Evolutionary conservation across 495 filamentous ascomycete genomes (phyloP), one percentile per base, ranked within the genome.

Genomic region (Oidiodendron maius): DNA sequence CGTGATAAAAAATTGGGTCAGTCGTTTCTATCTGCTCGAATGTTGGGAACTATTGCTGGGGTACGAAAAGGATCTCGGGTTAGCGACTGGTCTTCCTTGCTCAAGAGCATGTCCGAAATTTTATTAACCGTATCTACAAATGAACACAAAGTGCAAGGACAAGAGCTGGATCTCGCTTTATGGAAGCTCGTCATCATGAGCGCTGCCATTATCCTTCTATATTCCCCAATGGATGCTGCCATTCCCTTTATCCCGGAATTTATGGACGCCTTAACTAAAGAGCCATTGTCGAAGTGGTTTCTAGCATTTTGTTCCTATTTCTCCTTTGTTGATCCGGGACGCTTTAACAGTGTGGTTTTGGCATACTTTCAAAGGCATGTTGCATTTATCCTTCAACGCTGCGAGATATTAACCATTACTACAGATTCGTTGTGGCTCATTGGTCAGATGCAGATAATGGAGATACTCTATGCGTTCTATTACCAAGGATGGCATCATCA

Each of bases 271-370:
- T 70, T 91, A 49, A 79, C 79, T 4, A 76, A 71, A 39, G 80
- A 82, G 16, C 71, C 67, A 2, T 71, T 86, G 43, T 77, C 81
- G 50, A 61, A 61, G 43, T 77, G 80, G 67, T 97, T 97, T 63
- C 69, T 96, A 39, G 72, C 79, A 4, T 96, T 96, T 59, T 96
- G 86, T 61, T 81, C 82, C 12, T 83, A 87, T 25, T 81, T 91
- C 52, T 78, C 84, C 0, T 77, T 87, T 34, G 68, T 90, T 47
- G 81, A 86, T 36, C 59, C 72, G 9, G 84, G 91, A 45, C 75
- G 87, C 35, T 98, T 97, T 61, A 71, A 81, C 36, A 77, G 77
- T 43, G 71, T 96, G 10, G 67, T 94, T 10, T 69, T 89, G 11
- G 87, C 87, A 41, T 80, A 87, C 54, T 87, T 97, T 52, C 84